Conservation (phyloP, 2,329 filamentous ascomycete genomes). For the Xylaria sp. region DNA sequence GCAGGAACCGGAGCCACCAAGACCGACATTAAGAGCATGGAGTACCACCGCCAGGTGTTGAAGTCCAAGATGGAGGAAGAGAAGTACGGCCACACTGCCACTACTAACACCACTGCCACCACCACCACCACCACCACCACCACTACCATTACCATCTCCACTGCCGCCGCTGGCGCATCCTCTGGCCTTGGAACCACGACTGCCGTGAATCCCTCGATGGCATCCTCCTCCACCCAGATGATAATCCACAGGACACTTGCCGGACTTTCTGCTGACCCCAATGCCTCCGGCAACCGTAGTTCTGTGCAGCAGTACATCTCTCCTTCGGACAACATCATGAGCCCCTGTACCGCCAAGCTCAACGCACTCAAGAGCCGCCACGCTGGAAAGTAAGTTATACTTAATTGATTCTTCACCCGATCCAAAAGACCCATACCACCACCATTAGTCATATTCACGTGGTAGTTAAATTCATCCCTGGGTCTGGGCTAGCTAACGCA, state of each 20-base stretch:
- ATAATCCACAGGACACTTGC: constrained; percentile 38
- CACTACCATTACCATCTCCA: constrained; percentile 18
- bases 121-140: constrained; percentile 20
- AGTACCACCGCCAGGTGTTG: constrained; percentile 81
- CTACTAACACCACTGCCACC: constrained; percentile 15
- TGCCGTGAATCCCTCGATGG: constrained; percentile 35
- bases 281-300: constrained; percentile 42
- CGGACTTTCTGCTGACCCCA: constrained; percentile 44
- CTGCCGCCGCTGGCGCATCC: constrained; percentile 18
- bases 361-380: constrained; percentile 83
- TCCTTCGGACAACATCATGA: constrained; percentile 90
- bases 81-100: constrained; percentile 59
- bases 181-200: constrained; percentile 37
- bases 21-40: constrained; percentile 72
- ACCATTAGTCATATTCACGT: too few species aligned
- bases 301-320: constrained; percentile 74
- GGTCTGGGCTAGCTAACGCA: constrained; percentile 23
- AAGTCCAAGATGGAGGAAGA: constrained; percentile 76
- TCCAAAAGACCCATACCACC: too few species aligned
- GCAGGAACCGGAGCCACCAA: constrained; percentile 52
- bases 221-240: constrained; percentile 28
- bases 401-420: too few species aligned
- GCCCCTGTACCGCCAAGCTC: constrained; percentile 85
- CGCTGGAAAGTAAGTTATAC: constrained; percentile 79
- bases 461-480: too few species aligned